A percentile compares a stretch with the other conserved stretches of the same genome.
Evolutionary conservation across 2,329 filamentous ascomycete genomes (phyloP).

Genomic region (Alternaria triticina): DNA sequence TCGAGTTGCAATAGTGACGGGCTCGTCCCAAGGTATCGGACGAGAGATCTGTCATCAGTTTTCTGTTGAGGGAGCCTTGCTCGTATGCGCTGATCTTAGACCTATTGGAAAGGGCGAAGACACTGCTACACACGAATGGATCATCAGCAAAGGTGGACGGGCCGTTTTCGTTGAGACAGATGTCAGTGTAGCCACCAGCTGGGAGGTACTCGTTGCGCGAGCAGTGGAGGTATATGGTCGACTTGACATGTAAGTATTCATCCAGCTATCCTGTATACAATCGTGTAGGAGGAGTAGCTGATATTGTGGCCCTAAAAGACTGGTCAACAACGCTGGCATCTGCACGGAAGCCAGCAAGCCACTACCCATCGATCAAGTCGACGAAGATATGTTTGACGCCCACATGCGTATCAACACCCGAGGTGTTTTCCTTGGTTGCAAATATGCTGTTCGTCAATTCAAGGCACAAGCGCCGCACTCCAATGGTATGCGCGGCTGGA

Average conservation of each 20-base stretch:
- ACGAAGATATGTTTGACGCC: constrained; percentile 42
- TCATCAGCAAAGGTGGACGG: not conserved
- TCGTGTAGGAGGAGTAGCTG: not conserved
- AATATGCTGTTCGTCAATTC: constrained; percentile 48
- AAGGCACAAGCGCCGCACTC: constrained; percentile 41
- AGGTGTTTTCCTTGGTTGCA: constrained; percentile 49
- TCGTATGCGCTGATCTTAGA: not conserved
- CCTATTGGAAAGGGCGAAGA: not conserved
- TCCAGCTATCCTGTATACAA: not conserved
- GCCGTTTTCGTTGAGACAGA: not conserved
- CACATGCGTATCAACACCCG: constrained; percentile 48
- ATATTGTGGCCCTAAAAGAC: not conserved
- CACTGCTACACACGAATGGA: not conserved
- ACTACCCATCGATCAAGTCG: not conserved
- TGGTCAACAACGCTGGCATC: not conserved
- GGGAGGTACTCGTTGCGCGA: not conserved
- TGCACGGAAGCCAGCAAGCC: not conserved
- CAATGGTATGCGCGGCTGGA: constrained; percentile 44
- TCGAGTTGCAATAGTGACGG: constrained; percentile 37
- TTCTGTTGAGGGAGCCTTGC: not conserved
- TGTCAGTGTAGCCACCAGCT: not conserved
- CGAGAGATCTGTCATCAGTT: constrained; percentile 23
- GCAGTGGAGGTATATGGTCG: not conserved
- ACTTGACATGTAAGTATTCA: not conserved
- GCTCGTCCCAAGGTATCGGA: constrained; percentile 36